Base-by-base conservation (phyloP, 2,329 filamentous ascomycete species). In the Trichoderma citrinoviride region DNA sequence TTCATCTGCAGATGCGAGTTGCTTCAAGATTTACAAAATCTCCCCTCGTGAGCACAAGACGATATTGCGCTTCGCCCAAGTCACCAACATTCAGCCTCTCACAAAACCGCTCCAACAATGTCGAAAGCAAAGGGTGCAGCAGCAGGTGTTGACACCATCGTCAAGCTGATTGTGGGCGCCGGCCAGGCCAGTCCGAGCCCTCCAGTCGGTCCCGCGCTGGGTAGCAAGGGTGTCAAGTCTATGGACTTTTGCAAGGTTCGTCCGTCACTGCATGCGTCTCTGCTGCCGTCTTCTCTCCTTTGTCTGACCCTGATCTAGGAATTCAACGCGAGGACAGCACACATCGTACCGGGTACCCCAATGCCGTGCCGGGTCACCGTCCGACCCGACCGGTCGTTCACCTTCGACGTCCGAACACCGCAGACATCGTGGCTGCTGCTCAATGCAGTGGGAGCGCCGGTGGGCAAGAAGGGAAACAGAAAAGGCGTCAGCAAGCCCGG, bases 201-300 rank as follows among this genome's bases (percentile, higher is more conserved):
- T 40, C 95, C 95, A 5, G 93, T 99, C 73, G 95, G 95, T 83
- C 95, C 95, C 65, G 95, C 95, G 61, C 85, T 99, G 70, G 95
- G 95, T 80, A 94, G 90, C 77, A 98, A 97, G 83, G 95, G 95
- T 83, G 91, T 99, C 68, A 99, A 99, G 83, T 96, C 91, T 65
- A 99, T 99, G 90, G 95, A 99, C 80, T 99, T 98, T 78, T 98
- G 95, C 87, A 98, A 98, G 85, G 94, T 96, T 67, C 67, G 77
- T 96, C 67, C 67, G 77, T 65, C 12, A 6, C 40, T 47, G n/a
- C 19, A 23, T 12, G 15, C 21, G 19, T 33, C 27, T 33, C 27
- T 47, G n/a, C 53, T 33, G 8, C 12, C 10, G 29, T 1, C 33
- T 10, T 10, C 33, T 14, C 14, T 3, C 33, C 2, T 12, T 1